These are phyloP conservation scores for Nitzschia putrida DNA, from an alignment of 108 stramenopile genomes.

Conservation along the genomic window DNA sequence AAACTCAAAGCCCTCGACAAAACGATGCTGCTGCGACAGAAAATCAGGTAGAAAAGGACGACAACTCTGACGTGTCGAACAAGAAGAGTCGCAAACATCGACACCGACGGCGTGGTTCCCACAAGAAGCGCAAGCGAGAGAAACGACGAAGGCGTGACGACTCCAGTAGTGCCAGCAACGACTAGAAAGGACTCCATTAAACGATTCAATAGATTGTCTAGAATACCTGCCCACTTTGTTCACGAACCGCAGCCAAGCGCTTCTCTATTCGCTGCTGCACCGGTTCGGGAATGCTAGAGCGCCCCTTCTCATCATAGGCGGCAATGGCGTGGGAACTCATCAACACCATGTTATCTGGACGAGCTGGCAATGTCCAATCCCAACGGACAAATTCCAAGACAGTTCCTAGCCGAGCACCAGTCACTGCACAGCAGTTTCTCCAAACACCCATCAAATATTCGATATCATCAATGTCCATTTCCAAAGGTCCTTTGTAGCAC, in stretches of 20 bases:
- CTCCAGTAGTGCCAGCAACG: background rate
- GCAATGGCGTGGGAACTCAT: constrained; percentile 61
- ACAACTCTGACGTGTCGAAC: too few species aligned
- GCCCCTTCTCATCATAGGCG: constrained; percentile 55
- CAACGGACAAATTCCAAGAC: constrained; percentile 75
- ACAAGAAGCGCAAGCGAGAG: constrained; percentile 21
- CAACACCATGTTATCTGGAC: constrained; percentile 74
- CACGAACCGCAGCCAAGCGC: constrained; percentile 33
- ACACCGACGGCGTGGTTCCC: too few species aligned
- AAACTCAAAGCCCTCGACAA: too few species aligned
- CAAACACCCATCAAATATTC: constrained; percentile 87
- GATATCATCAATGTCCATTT: constrained; percentile 85
- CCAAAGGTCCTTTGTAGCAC: constrained; percentile 47
- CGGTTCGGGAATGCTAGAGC: constrained; percentile 8
- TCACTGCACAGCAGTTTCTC: constrained; percentile 80
- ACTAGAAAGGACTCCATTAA: background rate
- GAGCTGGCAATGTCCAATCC: constrained; percentile 65
- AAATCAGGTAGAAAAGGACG: too few species aligned
- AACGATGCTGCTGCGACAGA: too few species aligned
- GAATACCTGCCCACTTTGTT: constrained; percentile 27
- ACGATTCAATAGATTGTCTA: background rate
- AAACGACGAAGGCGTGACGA: background rate
- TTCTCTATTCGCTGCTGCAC: constrained; percentile 38
- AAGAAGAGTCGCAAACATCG: too few species aligned
- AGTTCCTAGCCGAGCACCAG: constrained; percentile 74